Percentiles rank a stretch among this genome's conserved stretches.
phyloP scores from a whole-genome alignment of 805 yeast genomes.

The Kazachstania bromeliacearum region DNA sequence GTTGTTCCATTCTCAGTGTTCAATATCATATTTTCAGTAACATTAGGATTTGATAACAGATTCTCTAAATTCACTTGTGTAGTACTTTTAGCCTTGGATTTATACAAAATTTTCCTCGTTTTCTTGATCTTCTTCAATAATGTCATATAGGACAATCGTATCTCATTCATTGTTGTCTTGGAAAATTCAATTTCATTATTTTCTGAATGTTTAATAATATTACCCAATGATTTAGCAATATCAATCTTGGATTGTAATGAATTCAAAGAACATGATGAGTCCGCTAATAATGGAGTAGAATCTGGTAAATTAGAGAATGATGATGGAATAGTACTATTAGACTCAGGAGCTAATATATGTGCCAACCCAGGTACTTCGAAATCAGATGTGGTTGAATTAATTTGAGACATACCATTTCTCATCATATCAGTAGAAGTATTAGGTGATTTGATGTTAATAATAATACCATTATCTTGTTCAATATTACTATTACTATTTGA shows the following conservation, averaged over 20 bases:
- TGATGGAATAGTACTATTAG: too few species aligned
- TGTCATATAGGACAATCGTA: constrained; percentile 17
- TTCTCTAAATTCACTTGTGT: constrained; percentile 11
- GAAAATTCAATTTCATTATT: constrained; percentile 24
- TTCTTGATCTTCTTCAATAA: constrained; percentile 20
- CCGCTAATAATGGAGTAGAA: too few species aligned
- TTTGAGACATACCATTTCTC: too few species aligned
- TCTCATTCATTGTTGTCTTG: constrained; percentile 19
- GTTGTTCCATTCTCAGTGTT: background rate
- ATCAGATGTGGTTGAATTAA: too few species aligned
- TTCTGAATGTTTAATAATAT: constrained; percentile 23
- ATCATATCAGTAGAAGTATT: too few species aligned
- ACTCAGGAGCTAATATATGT: too few species aligned
- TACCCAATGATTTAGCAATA: constrained; percentile 26
- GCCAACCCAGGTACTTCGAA: too few species aligned
- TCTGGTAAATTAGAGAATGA: too few species aligned
- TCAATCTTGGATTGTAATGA: constrained; percentile 20
- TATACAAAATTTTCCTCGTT: constrained; percentile 11
- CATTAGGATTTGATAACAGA: background rate
- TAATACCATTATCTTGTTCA: too few species aligned
- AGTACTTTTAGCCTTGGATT: constrained; percentile 7
- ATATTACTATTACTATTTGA: too few species aligned
- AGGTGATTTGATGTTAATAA: too few species aligned
- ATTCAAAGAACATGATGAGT: too few species aligned
- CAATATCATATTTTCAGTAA: background rate